Evolutionary conservation across 257 asterid genomes (phyloP), one percentile per base, ranked within the genome.

Genomic region (Knoxia roxburghii): DNA sequence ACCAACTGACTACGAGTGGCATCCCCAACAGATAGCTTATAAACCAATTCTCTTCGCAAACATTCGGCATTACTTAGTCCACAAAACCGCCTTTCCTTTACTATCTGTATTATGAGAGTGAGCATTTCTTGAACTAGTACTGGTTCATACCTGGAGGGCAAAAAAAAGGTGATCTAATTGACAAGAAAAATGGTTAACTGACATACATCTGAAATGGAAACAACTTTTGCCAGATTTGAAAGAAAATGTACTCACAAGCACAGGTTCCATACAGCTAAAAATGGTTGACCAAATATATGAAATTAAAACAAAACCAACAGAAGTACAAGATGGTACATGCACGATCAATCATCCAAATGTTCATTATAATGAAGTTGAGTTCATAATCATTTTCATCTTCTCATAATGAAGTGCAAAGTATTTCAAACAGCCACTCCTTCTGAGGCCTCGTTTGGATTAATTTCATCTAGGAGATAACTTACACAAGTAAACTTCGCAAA

Each of bases 1-100:
- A 94, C 89, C 76, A 94, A 82, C 77, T 88, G 96, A 78, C 99
- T 94, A 63, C 84, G 97, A 63, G 99, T 88, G 75, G 96, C 88
- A 78, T 88, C 95, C 59, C 96, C 96, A 39, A 80, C 79, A 26
- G 96, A 88, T 35, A 94, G 88, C 85, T 84, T 85, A 81, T 90
- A 85, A 30, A 94, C 81, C 81, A 93, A 80, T 68, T 87, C 98
- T 66, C 93, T 84, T 78, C 71, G 81, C 87, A 94, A 76, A 82
- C 92, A 88, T 64, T 90, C 97, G 61, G 82, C 83, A 73, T 84
- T 79, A 40, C 89, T 80, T 74, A 88, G 73, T 82, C 99, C 99
- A 78, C 95, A 90, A 76, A 87, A 89, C 68, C 96, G 81, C 60
- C 99, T 77, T 79, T 94, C 99, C 80, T 90, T 90, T 67, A 94